Conservation (phyloP, 1,284 basidiomycete genomes). For the Pseudomicrostroma phylloplanum region DNA sequence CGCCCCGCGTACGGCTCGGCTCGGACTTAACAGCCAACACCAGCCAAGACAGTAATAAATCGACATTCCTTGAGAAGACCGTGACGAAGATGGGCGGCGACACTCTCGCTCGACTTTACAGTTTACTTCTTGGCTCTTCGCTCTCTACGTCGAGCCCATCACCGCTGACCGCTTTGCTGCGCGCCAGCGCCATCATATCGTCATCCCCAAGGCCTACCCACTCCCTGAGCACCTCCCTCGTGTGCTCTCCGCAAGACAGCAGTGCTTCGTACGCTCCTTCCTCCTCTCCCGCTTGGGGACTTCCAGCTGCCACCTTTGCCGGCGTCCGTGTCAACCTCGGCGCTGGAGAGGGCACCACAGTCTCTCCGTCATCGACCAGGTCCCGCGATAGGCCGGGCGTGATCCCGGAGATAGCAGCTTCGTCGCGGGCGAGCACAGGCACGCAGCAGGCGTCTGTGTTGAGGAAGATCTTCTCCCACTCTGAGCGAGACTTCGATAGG, state of each 20-base stretch:
- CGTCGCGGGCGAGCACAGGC: conserved; percentile 59
- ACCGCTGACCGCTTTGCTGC: background rate
- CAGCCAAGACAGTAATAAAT: too few species aligned
- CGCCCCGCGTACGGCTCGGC: too few species aligned
- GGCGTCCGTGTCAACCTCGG: conserved; percentile 46
- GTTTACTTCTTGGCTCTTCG: too few species aligned
- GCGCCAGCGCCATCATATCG: background rate
- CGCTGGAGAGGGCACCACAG: conserved; percentile 41
- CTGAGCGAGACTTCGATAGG: conserved; percentile 59
- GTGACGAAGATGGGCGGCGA: too few species aligned
- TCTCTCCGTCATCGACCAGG: conserved; percentile 20
- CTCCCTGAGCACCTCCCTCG: conserved; percentile 37
- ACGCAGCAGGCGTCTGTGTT: conserved; percentile 70
- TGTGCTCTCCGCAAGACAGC: conserved; percentile 45
- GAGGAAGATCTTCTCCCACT: conserved; percentile 66
- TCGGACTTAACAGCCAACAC: too few species aligned
- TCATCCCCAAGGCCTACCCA: conserved; percentile 21
- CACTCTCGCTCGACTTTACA: too few species aligned
- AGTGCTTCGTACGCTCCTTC: conserved; percentile 23
- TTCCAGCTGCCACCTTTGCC: conserved; percentile 22
- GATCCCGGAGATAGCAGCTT: conserved; percentile 33
- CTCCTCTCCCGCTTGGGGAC: conserved; percentile 19
- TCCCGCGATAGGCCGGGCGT: conserved; percentile 19
- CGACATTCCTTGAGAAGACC: too few species aligned
- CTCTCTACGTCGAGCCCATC: background rate